Conservation (phyloP, 805 yeast genomes). For the Candida adriatica region DNA sequence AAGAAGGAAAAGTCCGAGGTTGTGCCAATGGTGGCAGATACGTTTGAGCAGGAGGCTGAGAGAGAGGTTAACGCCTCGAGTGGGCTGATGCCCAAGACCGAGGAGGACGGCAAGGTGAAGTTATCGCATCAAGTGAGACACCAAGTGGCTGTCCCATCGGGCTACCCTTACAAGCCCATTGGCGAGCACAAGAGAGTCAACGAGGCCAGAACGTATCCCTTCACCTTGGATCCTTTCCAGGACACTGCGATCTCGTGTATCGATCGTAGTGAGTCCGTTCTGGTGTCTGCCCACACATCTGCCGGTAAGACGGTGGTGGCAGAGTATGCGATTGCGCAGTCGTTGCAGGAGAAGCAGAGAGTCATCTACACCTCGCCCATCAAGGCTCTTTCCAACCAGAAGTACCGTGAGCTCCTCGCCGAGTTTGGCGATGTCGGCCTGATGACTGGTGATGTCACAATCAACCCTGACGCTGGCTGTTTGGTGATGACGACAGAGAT, state of each 20-base stretch:
- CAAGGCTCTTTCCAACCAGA: slow-evolving; percentile 84
- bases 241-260: slow-evolving; percentile 95
- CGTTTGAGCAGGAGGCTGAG: slow-evolving; percentile 82
- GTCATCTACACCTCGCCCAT: slow-evolving; percentile 96
- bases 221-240: slow-evolving; percentile 93
- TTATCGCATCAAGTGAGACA: slow-evolving; percentile 92
- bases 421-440: slow-evolving; percentile 94
- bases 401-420: slow-evolving; percentile 82
- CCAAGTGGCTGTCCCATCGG: slow-evolving; percentile 94
- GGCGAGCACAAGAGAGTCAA: slow-evolving; percentile 72
- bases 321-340: slow-evolving; percentile 94
- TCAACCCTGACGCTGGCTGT: slow-evolving; percentile 97
- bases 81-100: slow-evolving; percentile 48
- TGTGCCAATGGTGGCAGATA: slow-evolving; percentile 76
- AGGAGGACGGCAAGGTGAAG: slow-evolving; percentile 48
- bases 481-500: slow-evolving; percentile 98
- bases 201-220: slow-evolving; percentile 89
- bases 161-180: slow-evolving; percentile 81
- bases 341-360: slow-evolving; percentile 89
- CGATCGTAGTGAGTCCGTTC: slow-evolving; percentile 87
- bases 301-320: slow-evolving; percentile 99
- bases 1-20: slow-evolving; percentile 40
- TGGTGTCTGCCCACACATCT: slow-evolving; percentile 97
- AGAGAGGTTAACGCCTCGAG: slow-evolving; percentile 81
- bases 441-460: slow-evolving; percentile 99